Evolutionary conservation across 129 eudicot genomes (phyloP), one percentile per base, ranked within the genome.

Genomic region (Dittrichia graveolens): DNA sequence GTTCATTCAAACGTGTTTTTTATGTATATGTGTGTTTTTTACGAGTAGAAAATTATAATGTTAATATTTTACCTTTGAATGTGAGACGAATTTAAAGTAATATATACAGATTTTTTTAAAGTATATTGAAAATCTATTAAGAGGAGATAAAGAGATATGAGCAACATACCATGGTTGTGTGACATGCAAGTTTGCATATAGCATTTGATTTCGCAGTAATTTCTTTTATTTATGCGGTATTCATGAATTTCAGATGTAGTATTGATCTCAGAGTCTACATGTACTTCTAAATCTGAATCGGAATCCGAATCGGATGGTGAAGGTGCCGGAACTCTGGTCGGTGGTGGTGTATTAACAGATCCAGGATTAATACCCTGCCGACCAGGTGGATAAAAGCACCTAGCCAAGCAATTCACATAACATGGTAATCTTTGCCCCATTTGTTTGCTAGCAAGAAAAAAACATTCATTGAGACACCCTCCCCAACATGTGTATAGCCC

Each of bases 401-500:
- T 60, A 6, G 59, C 78, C 61, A 73, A 49, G 13, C 78, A 73
- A 73, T 61, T 61, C 8, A 61, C 24, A 45, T 73, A 73, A 73
- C 78, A 73, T 31, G 78, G 78, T 16, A 73, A 61, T 2, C 78
- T 47, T 48, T 49, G 60, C 0, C 61, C 78, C 15, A 48, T 3
- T 7, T 6, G 24, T 31, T 48, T 73, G 61, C 53, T 73, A 15
- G 50, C 7, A 61, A 48, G 40, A 37, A 73, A 55, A 38, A 73
- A 73, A 61, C 78, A 73, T 31, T 73, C 60, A 12, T 73, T 73
- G 6, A 73, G 61, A 73, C 78, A 61, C 24, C 78, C 78, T n/a
- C 78, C 78, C 78, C 78, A 73, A 73, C 78, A 73, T 10, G 60
- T 14, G 41, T 73, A 73, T 48, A 73, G 24, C 24, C 78, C 56